A percentile compares a stretch with the other conserved stretches of the same genome.
Evolutionary conservation across 78 protist species (phyloP).

Genomic region (Dictyostelium brefeldianum): DNA sequence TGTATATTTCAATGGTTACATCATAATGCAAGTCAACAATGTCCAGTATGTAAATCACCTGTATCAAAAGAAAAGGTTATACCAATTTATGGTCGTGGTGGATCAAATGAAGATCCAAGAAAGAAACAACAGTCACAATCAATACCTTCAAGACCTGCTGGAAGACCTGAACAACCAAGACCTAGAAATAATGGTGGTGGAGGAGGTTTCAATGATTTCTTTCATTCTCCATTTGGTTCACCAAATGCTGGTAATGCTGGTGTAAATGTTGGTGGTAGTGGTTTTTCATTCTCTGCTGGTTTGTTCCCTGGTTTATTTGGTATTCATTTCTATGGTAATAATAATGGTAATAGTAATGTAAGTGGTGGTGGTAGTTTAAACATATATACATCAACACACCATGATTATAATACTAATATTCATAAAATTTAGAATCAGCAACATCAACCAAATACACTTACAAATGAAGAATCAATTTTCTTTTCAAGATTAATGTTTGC

Average conservation of each 20-base stretch:
- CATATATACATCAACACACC: too few species aligned
- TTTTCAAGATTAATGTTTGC: constrained; percentile 59
- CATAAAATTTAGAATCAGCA: too few species aligned
- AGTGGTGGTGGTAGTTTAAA: background rate
- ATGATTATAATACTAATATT: too few species aligned
- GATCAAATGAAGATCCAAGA: constrained; percentile 44
- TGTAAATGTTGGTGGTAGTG: constrained; percentile 13
- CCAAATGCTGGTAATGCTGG: background rate
- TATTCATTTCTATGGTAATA: constrained; percentile 65
- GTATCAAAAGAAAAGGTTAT: constrained; percentile 58
- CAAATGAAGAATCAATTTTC: constrained; percentile 37
- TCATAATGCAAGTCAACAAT: constrained; percentile 73
- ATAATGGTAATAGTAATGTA: background rate
- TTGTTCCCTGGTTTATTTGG: constrained; percentile 79
- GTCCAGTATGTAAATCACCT: constrained; percentile 78
- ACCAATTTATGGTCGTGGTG: constrained; percentile 74
- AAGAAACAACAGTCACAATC: constrained; percentile 40
- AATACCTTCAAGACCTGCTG: constrained; percentile 72
- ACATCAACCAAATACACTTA: background rate
- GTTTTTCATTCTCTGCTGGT: constrained; percentile 63
- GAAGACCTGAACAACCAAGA: constrained; percentile 64
- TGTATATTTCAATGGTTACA: constrained; percentile 84
- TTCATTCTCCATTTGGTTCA: background rate
- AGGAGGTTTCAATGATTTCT: background rate
- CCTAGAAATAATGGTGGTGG: background rate